Evolutionary conservation across 148 eudicot species (phyloP).

Genomic region (Rhododendron ferrugineum): DNA sequence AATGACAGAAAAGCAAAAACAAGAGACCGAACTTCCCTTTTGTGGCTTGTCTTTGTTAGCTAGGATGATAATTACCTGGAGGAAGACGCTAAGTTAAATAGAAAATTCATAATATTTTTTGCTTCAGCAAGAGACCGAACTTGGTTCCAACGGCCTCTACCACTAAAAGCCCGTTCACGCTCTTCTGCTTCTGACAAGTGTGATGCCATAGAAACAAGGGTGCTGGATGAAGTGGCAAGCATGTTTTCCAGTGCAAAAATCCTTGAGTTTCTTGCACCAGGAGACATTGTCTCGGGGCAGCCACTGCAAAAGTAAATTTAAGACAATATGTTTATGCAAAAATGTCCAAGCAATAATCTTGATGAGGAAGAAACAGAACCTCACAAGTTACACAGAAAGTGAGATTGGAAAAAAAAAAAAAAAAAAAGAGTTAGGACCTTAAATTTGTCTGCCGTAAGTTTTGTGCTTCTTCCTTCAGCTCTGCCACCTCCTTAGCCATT

Average conservation of each 20-base stretch:
- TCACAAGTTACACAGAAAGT: background rate
- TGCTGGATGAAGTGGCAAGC: constrained; percentile 87
- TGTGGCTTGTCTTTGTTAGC: background rate
- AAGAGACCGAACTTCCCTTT: background rate
- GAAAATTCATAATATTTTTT: constrained; percentile 73
- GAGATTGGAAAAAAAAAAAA: background rate
- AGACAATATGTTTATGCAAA: background rate
- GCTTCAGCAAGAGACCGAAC: constrained; percentile 88
- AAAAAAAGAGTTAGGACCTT: constrained; percentile 30
- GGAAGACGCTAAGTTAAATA: constrained; percentile 77
- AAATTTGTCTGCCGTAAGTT: constrained; percentile 47
- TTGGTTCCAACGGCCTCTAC: constrained; percentile 96
- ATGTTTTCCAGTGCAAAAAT: constrained; percentile 91
- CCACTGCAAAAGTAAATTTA: constrained; percentile 35
- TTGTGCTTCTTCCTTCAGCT: constrained; percentile 80
- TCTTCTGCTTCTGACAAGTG: constrained; percentile 98
- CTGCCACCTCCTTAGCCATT: constrained; percentile 92
- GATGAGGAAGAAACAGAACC: background rate
- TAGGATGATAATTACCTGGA: constrained; percentile 54
- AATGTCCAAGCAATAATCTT: background rate
- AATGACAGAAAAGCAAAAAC: background rate
- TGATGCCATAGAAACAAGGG: constrained; percentile 94
- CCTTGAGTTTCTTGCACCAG: constrained; percentile 97
- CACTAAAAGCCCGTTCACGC: constrained; percentile 80
- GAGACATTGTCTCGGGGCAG: constrained; percentile 72